Evolutionary conservation across 106 monocot species (phyloP).

Genomic region (Dioscorea alata): DNA sequence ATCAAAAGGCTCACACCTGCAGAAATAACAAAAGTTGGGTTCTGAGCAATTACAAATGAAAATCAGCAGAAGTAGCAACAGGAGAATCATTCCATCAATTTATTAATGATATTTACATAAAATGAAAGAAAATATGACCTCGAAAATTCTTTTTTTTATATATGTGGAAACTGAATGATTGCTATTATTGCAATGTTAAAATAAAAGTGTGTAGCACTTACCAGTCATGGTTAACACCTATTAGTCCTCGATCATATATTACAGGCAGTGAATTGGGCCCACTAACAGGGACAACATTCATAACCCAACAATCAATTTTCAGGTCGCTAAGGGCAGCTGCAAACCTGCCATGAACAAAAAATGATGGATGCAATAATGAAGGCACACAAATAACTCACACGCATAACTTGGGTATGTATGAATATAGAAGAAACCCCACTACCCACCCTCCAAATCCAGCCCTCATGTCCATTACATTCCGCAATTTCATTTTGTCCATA

Average conservation of each 20-base stretch:
- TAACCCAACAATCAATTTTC: conserved; percentile 76
- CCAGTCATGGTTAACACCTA: conserved; percentile 92
- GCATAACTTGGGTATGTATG: not conserved
- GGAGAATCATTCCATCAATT: no score
- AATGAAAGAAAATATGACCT: no score
- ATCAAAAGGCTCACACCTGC: conserved; percentile 83
- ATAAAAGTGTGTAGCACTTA: conserved; percentile 15
- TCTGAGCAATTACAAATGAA: no score
- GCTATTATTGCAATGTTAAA: not conserved
- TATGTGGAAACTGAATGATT: no score
- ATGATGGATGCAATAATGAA: not conserved
- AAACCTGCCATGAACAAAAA: conserved; percentile 43
- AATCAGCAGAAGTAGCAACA: no score
- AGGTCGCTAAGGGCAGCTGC: conserved; percentile 70
- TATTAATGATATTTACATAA: no score
- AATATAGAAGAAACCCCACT: not conserved
- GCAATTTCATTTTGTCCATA: conserved; percentile 58
- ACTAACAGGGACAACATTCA: conserved; percentile 79
- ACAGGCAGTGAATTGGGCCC: conserved; percentile 84
- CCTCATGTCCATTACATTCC: conserved; percentile 97
- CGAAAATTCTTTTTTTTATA: no score
- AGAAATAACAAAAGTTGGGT: not conserved
- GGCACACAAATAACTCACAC: not conserved
- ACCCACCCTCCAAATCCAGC: conserved; percentile 95
- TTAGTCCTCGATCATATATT: conserved; percentile 89